phyloP scores from a whole-genome alignment of 495 filamentous ascomycete genomes.

The Geoglossum glabrum region DNA sequence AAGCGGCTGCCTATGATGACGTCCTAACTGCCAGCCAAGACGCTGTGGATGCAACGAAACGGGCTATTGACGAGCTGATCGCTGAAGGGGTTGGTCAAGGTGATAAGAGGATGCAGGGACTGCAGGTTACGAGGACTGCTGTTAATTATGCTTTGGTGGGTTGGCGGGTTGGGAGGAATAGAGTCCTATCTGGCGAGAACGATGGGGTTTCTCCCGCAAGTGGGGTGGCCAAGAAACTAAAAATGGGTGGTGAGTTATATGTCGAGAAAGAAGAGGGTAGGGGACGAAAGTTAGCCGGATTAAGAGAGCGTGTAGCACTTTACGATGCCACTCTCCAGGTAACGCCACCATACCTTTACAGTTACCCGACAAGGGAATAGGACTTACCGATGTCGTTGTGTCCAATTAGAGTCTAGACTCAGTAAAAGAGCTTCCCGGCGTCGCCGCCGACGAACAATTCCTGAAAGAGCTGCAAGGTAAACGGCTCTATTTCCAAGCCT shows the following conservation, averaged over 20 bases:
- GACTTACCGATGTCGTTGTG: neutral
- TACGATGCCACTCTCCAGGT: slow-evolving; percentile 70
- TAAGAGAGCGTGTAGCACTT: slow-evolving; percentile 78
- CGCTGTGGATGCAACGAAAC: slow-evolving; percentile 78
- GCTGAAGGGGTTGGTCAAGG: slow-evolving; percentile 67
- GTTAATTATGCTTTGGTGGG: slow-evolving; percentile 84
- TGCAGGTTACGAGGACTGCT: slow-evolving; percentile 80
- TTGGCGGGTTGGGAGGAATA: slow-evolving; percentile 86
- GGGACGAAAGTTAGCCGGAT: slow-evolving; percentile 48
- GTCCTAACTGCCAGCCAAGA: slow-evolving; percentile 84
- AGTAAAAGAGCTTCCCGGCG: slow-evolving; percentile 71
- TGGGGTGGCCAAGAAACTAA: slow-evolving; percentile 23
- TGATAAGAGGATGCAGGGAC: slow-evolving; percentile 73
- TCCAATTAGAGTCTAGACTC: slow-evolving; percentile 59
- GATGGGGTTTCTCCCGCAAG: slow-evolving; percentile 48
- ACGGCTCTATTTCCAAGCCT: slow-evolving; percentile 64
- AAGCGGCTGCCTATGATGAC: slow-evolving; percentile 73
- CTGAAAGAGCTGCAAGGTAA: slow-evolving; percentile 58
- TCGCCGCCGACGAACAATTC: slow-evolving; percentile 67
- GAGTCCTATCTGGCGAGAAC: slow-evolving; percentile 59
- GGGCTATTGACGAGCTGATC: slow-evolving; percentile 73
- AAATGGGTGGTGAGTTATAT: slow-evolving; percentile 36
- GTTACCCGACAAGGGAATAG: neutral
- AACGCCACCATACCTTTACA: neutral
- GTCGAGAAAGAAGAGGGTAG: slow-evolving; percentile 28